Percentiles rank a stretch among this genome's conserved stretches.
Evolutionary conservation across 257 asterid species (phyloP).

Genomic region (Petunia axillaris): DNA sequence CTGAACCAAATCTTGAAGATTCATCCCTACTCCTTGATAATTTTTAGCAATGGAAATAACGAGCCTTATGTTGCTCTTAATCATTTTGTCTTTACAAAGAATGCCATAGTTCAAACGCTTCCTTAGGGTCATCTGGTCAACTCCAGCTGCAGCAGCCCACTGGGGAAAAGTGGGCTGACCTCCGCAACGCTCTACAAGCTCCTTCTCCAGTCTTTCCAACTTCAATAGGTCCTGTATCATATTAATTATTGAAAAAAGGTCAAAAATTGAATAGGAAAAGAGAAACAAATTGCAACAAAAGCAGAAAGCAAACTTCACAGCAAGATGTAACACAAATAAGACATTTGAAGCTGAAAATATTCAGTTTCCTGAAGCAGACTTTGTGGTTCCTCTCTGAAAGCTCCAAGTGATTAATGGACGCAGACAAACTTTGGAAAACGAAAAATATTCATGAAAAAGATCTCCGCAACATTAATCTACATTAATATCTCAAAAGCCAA

Average conservation of each 20-base stretch:
- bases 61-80: constrained; percentile 86
- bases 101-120: constrained; percentile 70
- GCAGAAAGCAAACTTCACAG: constrained; percentile 2
- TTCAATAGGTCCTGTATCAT: constrained; percentile 71
- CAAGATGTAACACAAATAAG: not conserved
- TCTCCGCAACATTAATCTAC: not conserved
- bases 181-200: constrained; percentile 67
- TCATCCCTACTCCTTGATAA: constrained; percentile 93
- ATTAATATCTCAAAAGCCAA: constrained; percentile 7
- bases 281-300: not conserved
- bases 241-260: constrained; percentile 6
- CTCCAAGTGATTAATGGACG: not conserved
- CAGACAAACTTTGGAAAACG: not conserved
- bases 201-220: constrained; percentile 77
- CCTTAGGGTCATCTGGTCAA: constrained; percentile 81
- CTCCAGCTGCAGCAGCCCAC: constrained; percentile 95
- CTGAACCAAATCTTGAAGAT: constrained; percentile 97
- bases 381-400: not conserved
- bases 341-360: not conserved
- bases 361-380: not conserved
- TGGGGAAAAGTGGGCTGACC: constrained; percentile 67
- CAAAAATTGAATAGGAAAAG: constrained; percentile 19
- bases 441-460: not conserved
- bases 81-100: constrained; percentile 87
- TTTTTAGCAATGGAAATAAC: constrained; percentile 94